Evolutionary conservation across 345 rosid species (phyloP).

Genomic region (Eucalyptus camaldulensis): DNA sequence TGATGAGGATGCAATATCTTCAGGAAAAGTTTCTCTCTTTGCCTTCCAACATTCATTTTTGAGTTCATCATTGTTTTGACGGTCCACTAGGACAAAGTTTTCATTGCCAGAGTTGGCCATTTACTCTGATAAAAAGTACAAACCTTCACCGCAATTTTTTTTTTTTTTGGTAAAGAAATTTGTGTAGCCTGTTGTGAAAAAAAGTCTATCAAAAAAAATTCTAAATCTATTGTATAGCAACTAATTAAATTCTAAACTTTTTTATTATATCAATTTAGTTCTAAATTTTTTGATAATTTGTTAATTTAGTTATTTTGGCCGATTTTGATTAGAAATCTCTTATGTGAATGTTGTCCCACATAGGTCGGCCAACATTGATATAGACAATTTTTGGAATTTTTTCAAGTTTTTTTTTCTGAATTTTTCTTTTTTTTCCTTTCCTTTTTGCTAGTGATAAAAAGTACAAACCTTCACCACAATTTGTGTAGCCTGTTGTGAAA

Average conservation of each 20-base stretch:
- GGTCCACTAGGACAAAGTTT: neutral
- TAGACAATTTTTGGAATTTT: neutral
- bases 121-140: neutral
- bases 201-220: neutral
- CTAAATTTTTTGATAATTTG: fast-evolving
- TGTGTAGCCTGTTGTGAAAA: neutral
- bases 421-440: neutral
- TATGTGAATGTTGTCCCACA: fast-evolving
- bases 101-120: neutral
- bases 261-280: neutral
- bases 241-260: neutral
- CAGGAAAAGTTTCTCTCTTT: neutral
- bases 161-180: too few species aligned
- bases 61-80: neutral
- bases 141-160: neutral
- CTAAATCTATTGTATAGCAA: fast-evolving
- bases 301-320: neutral
- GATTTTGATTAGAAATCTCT: neutral
- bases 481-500: neutral
- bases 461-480: neutral
- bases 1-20: neutral
- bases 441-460: neutral
- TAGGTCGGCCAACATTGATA: fast-evolving
- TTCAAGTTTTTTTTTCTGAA: neutral
- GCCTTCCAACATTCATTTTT: neutral